phyloP scores from a whole-genome alignment of 2,329 filamentous ascomycete species.

The Huntiella abstrusa region DNA sequence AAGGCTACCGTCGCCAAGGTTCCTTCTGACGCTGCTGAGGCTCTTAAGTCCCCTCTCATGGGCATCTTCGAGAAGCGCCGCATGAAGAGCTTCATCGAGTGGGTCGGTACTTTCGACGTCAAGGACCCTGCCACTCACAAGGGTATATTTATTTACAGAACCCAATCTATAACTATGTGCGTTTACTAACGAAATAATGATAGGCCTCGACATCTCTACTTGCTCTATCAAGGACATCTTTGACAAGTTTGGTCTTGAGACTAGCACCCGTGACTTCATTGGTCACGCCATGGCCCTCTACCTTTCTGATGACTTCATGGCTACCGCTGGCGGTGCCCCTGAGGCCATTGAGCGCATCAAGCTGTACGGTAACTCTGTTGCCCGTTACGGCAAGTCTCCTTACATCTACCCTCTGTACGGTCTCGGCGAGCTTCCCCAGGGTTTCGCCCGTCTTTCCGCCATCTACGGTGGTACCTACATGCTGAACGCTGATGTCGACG shows the following conservation, averaged over 20 bases:
- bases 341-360: conserved; percentile 84
- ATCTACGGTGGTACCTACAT: conserved; percentile 99
- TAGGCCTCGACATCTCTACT: conserved; percentile 60
- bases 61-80: conserved; percentile 94
- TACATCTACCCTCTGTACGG: conserved; percentile 99
- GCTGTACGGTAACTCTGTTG: conserved; percentile 94
- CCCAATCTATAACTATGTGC: not conserved
- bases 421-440: conserved; percentile 89
- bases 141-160: conserved; percentile 33
- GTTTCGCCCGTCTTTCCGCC: conserved; percentile 88
- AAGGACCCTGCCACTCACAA: conserved; percentile 76
- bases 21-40: conserved; percentile 78
- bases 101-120: conserved; percentile 71
- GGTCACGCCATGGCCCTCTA: conserved; percentile 97
- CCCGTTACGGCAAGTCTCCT: conserved; percentile 91
- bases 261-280: conserved; percentile 81
- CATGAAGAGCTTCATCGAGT: conserved; percentile 92
- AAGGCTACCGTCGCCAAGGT: conserved; percentile 95
- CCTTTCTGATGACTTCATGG: conserved; percentile 71
- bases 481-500: conserved; percentile 89
- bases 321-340: conserved; percentile 49
- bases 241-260: conserved; percentile 89
- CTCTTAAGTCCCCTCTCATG: conserved; percentile 84
- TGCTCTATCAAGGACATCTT: conserved; percentile 97
- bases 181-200: not conserved